Evolutionary conservation across 192 early-diverging fungal genomes (phyloP).

Genomic region (Spizellomyces sp.): DNA sequence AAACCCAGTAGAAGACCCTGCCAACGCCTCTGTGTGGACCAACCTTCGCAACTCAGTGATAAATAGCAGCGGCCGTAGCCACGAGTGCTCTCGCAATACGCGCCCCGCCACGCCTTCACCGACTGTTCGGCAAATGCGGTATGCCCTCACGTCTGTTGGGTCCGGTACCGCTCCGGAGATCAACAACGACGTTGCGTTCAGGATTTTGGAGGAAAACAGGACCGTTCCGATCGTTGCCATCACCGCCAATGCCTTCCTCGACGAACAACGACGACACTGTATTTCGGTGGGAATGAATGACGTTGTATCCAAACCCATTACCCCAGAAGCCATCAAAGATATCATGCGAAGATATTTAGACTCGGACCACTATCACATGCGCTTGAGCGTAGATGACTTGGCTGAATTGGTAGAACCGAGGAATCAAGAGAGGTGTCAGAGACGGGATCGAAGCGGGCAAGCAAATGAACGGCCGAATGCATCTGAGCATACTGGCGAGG

Average conservation of each 20-base stretch:
- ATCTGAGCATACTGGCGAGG: no score
- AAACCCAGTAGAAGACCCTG: conserved; percentile 17
- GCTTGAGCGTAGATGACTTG: background rate
- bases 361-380: conserved; percentile 6
- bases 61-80: background rate
- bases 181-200: conserved; percentile 9
- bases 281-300: conserved; percentile 27
- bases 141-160: conserved; percentile 14
- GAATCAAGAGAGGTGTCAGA: no score
- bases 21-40: conserved; percentile 3
- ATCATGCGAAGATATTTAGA: conserved; percentile 27
- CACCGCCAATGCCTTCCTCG: conserved; percentile 28
- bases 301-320: conserved; percentile 25
- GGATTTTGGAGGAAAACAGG: conserved; percentile 24
- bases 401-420: background rate
- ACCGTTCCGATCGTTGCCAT: conserved; percentile 28
- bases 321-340: conserved; percentile 11
- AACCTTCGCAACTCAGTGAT: conserved; percentile 5
- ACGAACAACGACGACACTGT: conserved; percentile 31
- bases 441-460: no score
- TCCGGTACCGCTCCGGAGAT: background rate
- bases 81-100: background rate
- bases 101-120: conserved; percentile 19
- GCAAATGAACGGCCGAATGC: no score
- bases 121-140: conserved; percentile 20